Evolutionary conservation across 192 early-diverging fungal species (phyloP), one percentile per base, ranked within the genome.

Genomic region (Diversispora epigaea): DNA sequence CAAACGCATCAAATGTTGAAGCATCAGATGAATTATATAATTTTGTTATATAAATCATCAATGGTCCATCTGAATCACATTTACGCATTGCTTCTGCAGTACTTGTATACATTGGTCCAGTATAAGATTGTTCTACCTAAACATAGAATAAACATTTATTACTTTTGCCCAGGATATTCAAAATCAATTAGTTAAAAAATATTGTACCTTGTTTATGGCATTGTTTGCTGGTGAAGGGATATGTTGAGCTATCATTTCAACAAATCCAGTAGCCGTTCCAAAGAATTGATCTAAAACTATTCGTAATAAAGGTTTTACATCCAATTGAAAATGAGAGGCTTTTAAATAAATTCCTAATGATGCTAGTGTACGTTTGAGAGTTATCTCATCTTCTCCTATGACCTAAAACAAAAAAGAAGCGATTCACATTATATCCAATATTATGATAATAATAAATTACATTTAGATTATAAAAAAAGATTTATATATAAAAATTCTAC

Each of bases 1-100:
- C 98, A 72, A 99, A 92, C 9, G 91, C 93, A 67, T 93, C 91
- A 74, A 98, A 98, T 63, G 85, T 84, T 40, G 89, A 86, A n/a
- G 91, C 93, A 57, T 97, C 93, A 0, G 90, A 89, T 49, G 90
- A 88, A 74, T 95, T 95, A 81, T 95, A 96, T 44, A 96, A 81
- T 82, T 99, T 99, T 50, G 90, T 93, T 45, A 97, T 86, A 49
- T 97, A 88, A 21, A 99, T 89, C 86, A 98, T 93, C 75, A 99
- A 84, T 14, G 96, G 96, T 7, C 96, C 98, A 32, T 94, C 86
- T 0, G 96, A 89, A 72, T 96, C 91, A 79, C 95, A 96, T 3
- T 74, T 60, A 15, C 77, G 80, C 93, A 99, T 98, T 0, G 88
- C 86, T 46, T 80, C 72, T 8, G 91, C 92, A 11, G 85, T 77